Percentiles rank a stretch among this genome's conserved stretches.
Evolutionary conservation across 1,284 basidiomycete species (phyloP).

Genomic region (Boletus subluridellus): DNA sequence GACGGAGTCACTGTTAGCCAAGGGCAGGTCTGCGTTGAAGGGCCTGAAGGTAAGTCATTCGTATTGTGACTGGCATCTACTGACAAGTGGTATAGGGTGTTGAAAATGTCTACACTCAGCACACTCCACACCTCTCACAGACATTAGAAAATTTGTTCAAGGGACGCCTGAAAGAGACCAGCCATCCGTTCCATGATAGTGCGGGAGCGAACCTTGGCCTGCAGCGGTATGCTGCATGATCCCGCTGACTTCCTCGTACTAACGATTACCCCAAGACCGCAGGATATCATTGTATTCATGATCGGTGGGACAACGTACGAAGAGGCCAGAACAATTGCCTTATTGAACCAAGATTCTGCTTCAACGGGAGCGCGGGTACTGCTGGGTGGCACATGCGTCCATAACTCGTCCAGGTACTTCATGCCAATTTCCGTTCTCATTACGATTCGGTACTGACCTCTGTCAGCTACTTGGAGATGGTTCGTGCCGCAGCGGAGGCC

Average conservation of each 20-base stretch:
- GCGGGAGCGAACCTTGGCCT: conserved; percentile 62
- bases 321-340: conserved; percentile 78
- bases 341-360: conserved; percentile 77
- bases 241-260: background rate
- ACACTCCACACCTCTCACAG: conserved; percentile 89
- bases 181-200: conserved; percentile 86
- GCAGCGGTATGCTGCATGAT: conserved; percentile 50
- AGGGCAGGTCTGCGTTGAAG: conserved; percentile 92
- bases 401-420: conserved; percentile 83
- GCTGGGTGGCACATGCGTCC: conserved; percentile 88
- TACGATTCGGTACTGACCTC: conserved; percentile 3
- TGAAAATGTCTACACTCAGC: conserved; percentile 99
- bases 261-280: conserved; percentile 54
- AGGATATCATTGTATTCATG: conserved; percentile 94
- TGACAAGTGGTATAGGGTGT: conserved; percentile 64
- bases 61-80: background rate
- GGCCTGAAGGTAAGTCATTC: conserved; percentile 73
- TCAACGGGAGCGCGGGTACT: conserved; percentile 68
- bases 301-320: conserved; percentile 93
- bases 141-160: conserved; percentile 90
- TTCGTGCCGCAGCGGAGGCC: conserved; percentile 56
- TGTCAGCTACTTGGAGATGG: conserved; percentile 72
- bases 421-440: background rate
- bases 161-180: conserved; percentile 82
- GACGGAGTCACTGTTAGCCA: conserved; percentile 91